phyloP scores from a whole-genome alignment of 106 monocot species.

The Dioscorea alata region DNA sequence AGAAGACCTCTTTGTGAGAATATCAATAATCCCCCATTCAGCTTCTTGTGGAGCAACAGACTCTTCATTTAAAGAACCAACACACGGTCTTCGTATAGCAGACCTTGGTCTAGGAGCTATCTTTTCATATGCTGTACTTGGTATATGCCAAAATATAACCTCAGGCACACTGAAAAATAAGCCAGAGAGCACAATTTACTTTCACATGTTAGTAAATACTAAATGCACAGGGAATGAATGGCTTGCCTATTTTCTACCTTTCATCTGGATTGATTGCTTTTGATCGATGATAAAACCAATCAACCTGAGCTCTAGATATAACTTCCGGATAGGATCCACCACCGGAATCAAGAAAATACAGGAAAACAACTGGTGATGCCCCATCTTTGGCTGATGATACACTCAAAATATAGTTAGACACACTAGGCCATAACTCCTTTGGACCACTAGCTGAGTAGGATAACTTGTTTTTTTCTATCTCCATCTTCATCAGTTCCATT shows the following conservation, averaged over 20 bases:
- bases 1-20: slow-evolving; percentile 43
- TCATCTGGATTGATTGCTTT: slow-evolving; percentile 50
- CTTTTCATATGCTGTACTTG: slow-evolving; percentile 60
- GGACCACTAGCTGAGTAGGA: slow-evolving; percentile 56
- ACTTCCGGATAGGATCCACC: slow-evolving; percentile 89
- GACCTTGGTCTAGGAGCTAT: slow-evolving; percentile 46
- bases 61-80: slow-evolving; percentile 82
- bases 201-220: background rate
- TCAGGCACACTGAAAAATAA: slow-evolving; percentile 58
- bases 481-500: slow-evolving; percentile 44
- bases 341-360: slow-evolving; percentile 92
- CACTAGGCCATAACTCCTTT: slow-evolving; percentile 68
- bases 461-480: slow-evolving; percentile 37
- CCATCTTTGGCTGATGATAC: slow-evolving; percentile 38
- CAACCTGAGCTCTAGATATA: slow-evolving; percentile 68
- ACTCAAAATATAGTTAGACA: slow-evolving; percentile 77
- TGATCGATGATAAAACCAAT: slow-evolving; percentile 59
- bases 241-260: slow-evolving; percentile 19
- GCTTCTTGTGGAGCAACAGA: slow-evolving; percentile 74
- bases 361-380: slow-evolving; percentile 30
- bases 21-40: slow-evolving; percentile 88
- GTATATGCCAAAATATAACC: slow-evolving; percentile 91
- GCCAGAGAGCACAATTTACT: background rate
- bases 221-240: background rate
- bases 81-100: slow-evolving; percentile 48